Conservation (phyloP, 2,329 filamentous ascomycete species). For the Didymella segeticola region DNA sequence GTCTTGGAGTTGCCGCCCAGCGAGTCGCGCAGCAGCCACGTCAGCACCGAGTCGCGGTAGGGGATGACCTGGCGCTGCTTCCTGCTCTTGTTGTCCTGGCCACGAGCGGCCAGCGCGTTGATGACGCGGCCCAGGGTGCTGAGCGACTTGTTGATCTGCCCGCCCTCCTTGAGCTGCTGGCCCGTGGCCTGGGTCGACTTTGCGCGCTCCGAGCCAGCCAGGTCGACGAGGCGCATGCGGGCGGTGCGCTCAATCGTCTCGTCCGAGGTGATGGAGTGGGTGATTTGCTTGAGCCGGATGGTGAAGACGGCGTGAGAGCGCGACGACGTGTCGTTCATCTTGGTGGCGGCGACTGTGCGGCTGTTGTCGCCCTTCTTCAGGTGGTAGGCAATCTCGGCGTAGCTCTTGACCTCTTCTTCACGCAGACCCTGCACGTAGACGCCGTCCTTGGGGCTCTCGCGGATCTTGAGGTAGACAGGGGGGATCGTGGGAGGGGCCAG, state of each 20-base stretch:
- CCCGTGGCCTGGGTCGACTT: slow-evolving; percentile 96
- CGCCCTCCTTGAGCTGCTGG: slow-evolving; percentile 86
- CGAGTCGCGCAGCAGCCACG: slow-evolving; percentile 92
- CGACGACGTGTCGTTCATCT: slow-evolving; percentile 99
- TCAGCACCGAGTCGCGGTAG: slow-evolving; percentile 86
- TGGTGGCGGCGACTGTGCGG: slow-evolving; percentile 89
- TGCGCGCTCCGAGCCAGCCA: slow-evolving; percentile 92
- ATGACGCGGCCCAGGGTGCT: slow-evolving; percentile 96
- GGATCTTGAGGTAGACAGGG: slow-evolving; percentile 94
- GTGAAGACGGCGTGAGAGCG: slow-evolving; percentile 98
- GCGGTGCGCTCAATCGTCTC: slow-evolving; percentile 95
- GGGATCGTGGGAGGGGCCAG: slow-evolving; percentile 80
- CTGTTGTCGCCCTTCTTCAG: slow-evolving; percentile 91
- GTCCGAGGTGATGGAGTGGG: slow-evolving; percentile 96
- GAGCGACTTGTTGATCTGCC: slow-evolving; percentile 98
- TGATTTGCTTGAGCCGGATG: slow-evolving; percentile 96
- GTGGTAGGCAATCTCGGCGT: slow-evolving; percentile 83
- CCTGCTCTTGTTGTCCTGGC: slow-evolving; percentile 47
- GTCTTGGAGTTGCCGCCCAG: slow-evolving; percentile 97
- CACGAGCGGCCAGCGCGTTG: slow-evolving; percentile 80
- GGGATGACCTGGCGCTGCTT: slow-evolving; percentile 74
- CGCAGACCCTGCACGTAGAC: slow-evolving; percentile 97
- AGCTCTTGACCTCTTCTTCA: slow-evolving; percentile 87
- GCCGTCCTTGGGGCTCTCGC: slow-evolving; percentile 91
- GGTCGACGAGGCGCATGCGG: slow-evolving; percentile 90